phyloP scores from a whole-genome alignment of 768 basidiomycete species.

The Hortiboletus campestris region DNA sequence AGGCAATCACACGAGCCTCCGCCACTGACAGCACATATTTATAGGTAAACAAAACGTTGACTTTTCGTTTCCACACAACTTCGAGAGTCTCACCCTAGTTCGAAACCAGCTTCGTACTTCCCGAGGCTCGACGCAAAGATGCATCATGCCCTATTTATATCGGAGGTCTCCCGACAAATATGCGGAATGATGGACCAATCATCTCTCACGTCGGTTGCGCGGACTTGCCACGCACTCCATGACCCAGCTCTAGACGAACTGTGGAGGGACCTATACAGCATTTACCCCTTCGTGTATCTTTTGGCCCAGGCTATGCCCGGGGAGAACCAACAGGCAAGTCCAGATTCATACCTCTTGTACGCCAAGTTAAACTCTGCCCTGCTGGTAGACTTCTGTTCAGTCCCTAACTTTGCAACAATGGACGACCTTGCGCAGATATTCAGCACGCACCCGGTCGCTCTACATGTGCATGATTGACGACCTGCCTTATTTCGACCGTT shows the following conservation, averaged over 20 bases:
- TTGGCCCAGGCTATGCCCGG: background rate
- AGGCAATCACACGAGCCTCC: background rate
- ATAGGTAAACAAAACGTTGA: slow-evolving; percentile 13
- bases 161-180: slow-evolving; percentile 19
- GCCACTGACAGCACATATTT: background rate
- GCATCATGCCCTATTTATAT: slow-evolving; percentile 26
- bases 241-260: slow-evolving; percentile 26
- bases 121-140: slow-evolving; percentile 3
- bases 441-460: slow-evolving; percentile 17
- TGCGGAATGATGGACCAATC: slow-evolving; percentile 9
- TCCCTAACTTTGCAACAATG: slow-evolving; percentile 9
- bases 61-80: background rate
- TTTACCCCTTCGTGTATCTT: slow-evolving; percentile 22
- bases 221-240: slow-evolving; percentile 22
- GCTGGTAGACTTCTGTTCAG: background rate
- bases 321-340: slow-evolving; percentile 14
- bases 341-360: background rate
- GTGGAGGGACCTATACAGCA: slow-evolving; percentile 22
- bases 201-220: slow-evolving; percentile 22
- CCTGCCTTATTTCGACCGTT: slow-evolving; percentile 3
- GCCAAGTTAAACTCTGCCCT: background rate
- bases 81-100: background rate
- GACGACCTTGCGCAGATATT: slow-evolving; percentile 22
- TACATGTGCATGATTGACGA: slow-evolving; percentile 22
- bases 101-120: background rate